A percentile compares a stretch with the other conserved stretches of the same genome.
phyloP scores from a whole-genome alignment of 2,329 filamentous ascomycete genomes.

The Alternaria angustiovoidea region DNA sequence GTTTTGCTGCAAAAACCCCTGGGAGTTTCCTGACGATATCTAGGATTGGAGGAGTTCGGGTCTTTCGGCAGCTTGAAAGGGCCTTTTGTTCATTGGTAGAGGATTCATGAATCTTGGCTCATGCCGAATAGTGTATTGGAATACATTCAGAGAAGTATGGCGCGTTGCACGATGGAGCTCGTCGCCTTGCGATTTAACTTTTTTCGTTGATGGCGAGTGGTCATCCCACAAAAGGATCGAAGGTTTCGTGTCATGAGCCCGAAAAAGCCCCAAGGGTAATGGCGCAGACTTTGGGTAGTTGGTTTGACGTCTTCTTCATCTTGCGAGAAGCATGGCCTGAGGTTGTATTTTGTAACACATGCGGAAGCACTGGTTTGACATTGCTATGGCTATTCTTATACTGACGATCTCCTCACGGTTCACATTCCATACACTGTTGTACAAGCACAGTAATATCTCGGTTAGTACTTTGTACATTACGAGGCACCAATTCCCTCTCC shows the following conservation, averaged over 20 bases:
- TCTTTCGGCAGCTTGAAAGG: slow-evolving; percentile 1
- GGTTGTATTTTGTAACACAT: not conserved
- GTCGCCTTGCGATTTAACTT: not conserved
- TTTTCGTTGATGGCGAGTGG: not conserved
- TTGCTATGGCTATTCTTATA: not conserved
- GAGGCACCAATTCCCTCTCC: slow-evolving; percentile 42
- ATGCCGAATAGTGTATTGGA: not conserved
- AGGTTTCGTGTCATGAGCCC: not conserved
- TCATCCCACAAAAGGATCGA: not conserved
- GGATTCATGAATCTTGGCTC: not conserved
- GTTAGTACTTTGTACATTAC: not conserved
- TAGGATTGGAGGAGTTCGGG: not conserved
- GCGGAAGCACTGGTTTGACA: not conserved
- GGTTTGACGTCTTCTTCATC: not conserved
- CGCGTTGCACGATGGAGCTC: not conserved
- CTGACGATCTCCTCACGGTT: not conserved
- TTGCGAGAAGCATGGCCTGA: not conserved
- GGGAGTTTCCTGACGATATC: not conserved
- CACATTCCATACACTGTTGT: not conserved
- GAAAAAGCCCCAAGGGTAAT: not conserved
- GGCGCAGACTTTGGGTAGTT: not conserved
- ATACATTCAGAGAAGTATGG: not conserved
- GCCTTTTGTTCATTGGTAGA: slow-evolving; percentile 1
- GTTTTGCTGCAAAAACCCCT: not conserved
- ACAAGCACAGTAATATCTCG: not conserved